These are phyloP conservation scores for Bruguiera parviflora DNA, from an alignment of 345 rosid species.

Conservation along the genomic window DNA sequence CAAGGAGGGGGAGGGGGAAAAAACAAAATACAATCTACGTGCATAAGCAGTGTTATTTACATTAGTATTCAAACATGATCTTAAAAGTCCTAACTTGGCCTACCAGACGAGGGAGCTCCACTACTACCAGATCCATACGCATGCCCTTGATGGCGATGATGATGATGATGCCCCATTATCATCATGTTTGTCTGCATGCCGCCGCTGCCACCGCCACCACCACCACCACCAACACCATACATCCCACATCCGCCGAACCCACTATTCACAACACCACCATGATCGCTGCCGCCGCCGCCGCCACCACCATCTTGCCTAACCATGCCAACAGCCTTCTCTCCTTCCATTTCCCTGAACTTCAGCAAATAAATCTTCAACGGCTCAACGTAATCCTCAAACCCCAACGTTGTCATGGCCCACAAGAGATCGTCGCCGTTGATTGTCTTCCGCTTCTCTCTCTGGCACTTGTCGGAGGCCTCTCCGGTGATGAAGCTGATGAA, in stretches of 20 bases:
- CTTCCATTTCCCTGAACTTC: conserved; percentile 11
- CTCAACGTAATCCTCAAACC: conserved; percentile 15
- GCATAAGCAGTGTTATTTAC: neutral
- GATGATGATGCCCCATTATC: conserved; percentile 19
- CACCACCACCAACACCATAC: neutral
- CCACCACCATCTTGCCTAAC: neutral
- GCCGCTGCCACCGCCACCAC: neutral
- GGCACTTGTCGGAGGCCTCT: conserved; percentile 21
- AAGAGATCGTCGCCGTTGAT: conserved; percentile 7
- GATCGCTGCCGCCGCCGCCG: neutral
- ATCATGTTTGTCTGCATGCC: conserved; percentile 18
- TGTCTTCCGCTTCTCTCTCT: conserved; percentile 16
- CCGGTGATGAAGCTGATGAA: conserved; percentile 19
- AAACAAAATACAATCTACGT: too few relatives aligned
- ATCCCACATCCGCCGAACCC: conserved; percentile 13
- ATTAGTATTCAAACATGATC: neutral
- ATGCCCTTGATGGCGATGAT: conserved; percentile 19
- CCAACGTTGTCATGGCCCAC: conserved; percentile 18
- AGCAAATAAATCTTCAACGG: conserved; percentile 15
- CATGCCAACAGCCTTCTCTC: conserved; percentile 10
- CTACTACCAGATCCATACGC: conserved; percentile 32
- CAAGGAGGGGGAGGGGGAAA: too few relatives aligned
- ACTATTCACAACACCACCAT: conserved; percentile 1
- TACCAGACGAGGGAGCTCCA: conserved; percentile 25
- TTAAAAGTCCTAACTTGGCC: neutral